A percentile compares a stretch with the other conserved stretches of the same genome.
phyloP scores from a whole-genome alignment of 768 basidiomycete genomes.

The Mycena rosella region DNA sequence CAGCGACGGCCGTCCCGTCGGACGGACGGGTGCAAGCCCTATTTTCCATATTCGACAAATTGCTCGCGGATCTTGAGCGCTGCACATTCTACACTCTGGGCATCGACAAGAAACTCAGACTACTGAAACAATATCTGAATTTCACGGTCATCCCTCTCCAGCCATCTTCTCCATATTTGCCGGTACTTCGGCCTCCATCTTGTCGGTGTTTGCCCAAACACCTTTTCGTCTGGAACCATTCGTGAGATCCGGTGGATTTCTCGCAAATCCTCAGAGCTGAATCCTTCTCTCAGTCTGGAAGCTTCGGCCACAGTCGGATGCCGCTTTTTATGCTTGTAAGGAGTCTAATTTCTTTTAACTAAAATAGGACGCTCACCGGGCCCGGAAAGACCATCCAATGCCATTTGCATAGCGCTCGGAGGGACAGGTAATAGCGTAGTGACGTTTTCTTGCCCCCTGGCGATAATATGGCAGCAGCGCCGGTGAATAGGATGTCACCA shows the following conservation, averaged over 20 bases:
- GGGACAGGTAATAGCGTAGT: slow-evolving; percentile 46
- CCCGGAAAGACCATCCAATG: slow-evolving; percentile 59
- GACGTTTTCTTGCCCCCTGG: slow-evolving; percentile 33
- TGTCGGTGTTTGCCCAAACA: slow-evolving; percentile 41
- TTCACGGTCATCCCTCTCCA: slow-evolving; percentile 44
- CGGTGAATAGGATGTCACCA: slow-evolving; percentile 50
- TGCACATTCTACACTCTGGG: too few relatives aligned
- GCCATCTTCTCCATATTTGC: slow-evolving; percentile 55
- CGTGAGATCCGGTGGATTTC: slow-evolving; percentile 58
- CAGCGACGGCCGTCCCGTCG: too few relatives aligned
- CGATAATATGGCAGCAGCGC: slow-evolving; percentile 57
- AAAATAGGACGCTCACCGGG: slow-evolving; percentile 48
- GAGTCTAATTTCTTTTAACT: background rate
- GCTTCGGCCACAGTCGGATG: slow-evolving; percentile 54
- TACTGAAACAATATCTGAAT: slow-evolving; percentile 17
- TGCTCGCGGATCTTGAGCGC: too few relatives aligned
- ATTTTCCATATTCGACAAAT: too few relatives aligned
- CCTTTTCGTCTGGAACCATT: slow-evolving; percentile 52
- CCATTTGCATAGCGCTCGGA: slow-evolving; percentile 58
- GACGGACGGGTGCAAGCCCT: too few relatives aligned
- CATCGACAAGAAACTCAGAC: too few relatives aligned
- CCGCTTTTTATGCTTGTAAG: slow-evolving; percentile 37
- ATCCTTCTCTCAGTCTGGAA: slow-evolving; percentile 46
- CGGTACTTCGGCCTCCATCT: slow-evolving; percentile 46
- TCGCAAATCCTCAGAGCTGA: slow-evolving; percentile 52